Evolutionary conservation across 1,139 yeast genomes (phyloP).

Genomic region (Saccharomyces uvarum): DNA sequence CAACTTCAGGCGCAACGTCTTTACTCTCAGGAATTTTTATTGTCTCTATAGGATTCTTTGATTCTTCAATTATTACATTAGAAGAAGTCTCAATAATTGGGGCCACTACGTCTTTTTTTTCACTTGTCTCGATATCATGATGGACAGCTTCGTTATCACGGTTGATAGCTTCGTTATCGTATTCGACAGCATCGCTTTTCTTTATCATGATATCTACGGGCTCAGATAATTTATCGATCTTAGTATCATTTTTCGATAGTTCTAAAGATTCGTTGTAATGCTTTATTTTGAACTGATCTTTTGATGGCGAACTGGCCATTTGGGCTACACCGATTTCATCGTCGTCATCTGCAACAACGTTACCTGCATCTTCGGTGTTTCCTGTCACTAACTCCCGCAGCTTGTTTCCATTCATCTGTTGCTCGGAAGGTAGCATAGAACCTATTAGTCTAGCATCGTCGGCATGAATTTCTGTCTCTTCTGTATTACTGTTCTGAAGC

Average conservation of each 20-base stretch:
- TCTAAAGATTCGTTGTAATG: conserved; percentile 13
- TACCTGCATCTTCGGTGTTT: background rate
- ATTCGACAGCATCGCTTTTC: background rate
- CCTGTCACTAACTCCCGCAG: too few relatives aligned
- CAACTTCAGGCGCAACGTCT: conserved; percentile 1
- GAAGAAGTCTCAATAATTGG: background rate
- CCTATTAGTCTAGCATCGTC: background rate
- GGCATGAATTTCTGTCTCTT: background rate
- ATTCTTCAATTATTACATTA: background rate
- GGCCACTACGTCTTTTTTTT: background rate
- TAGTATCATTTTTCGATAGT: conserved; percentile 2
- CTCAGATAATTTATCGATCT: background rate
- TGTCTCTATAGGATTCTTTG: background rate
- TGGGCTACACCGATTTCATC: conserved; percentile 21
- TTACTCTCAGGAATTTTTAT: background rate
- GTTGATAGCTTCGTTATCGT: background rate
- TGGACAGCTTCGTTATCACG: background rate
- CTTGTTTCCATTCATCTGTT: background rate
- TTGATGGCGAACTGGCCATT: conserved; percentile 19
- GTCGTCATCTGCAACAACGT: conserved; percentile 3
- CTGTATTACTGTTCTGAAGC: background rate
- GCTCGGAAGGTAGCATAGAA: background rate
- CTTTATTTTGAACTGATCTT: conserved; percentile 19
- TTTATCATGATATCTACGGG: background rate
- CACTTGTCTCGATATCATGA: background rate